phyloP scores from a whole-genome alignment of 352 stramenopile genomes.

The Phytopythium aichiense region DNA sequence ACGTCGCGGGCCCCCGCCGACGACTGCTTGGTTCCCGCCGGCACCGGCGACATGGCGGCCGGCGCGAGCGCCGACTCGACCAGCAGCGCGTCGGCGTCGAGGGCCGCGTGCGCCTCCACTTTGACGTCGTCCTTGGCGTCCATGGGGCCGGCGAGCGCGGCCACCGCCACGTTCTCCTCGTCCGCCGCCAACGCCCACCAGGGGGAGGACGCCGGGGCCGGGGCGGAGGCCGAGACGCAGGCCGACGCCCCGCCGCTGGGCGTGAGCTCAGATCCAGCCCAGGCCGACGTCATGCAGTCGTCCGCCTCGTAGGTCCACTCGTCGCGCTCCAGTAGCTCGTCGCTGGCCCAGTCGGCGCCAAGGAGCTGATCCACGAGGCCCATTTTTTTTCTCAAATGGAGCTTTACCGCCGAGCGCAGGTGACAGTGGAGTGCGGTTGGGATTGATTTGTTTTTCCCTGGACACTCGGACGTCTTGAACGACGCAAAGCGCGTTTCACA shows the following conservation, averaged over 20 bases:
- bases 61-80: neutral
- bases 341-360: conserved; percentile 2
- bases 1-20: neutral
- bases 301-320: conserved; percentile 1
- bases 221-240: neutral
- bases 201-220: neutral
- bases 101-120: neutral
- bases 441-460: neutral
- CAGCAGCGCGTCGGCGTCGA: conserved; percentile 7
- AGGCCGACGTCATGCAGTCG: conserved; percentile 7
- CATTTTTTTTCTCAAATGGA: neutral
- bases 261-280: neutral
- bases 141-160: neutral
- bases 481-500: neutral
- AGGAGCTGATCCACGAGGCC: conserved; percentile 2
- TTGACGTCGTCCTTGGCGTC: conserved; percentile 3
- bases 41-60: conserved; percentile 4
- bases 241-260: neutral
- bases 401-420: no score
- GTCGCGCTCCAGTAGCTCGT: conserved; percentile 7
- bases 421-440: neutral
- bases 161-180: conserved; percentile 6
- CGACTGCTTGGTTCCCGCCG: conserved; percentile 2
- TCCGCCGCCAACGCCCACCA: conserved; percentile 7
- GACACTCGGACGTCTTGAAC: neutral